These are phyloP conservation scores for Chrysanthemum lavandulifolium DNA, from an alignment of 129 eudicot species.

Conservation along the genomic window DNA sequence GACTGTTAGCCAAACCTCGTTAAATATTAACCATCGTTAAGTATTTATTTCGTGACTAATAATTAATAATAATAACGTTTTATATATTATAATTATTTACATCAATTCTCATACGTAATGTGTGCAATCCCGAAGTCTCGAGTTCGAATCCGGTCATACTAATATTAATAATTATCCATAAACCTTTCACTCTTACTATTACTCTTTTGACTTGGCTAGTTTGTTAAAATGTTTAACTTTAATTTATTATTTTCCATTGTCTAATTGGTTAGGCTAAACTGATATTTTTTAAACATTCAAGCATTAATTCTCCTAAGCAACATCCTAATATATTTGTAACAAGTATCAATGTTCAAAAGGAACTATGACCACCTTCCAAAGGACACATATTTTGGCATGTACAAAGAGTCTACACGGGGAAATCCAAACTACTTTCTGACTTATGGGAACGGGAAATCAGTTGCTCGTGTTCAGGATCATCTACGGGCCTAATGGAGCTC, in stretches of 20 bases:
- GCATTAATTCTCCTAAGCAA: background rate
- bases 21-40: too few relatives aligned
- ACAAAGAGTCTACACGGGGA: conserved; percentile 93
- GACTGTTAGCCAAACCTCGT: too few relatives aligned
- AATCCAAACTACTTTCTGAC: conserved; percentile 94
- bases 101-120: too few relatives aligned
- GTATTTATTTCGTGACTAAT: too few relatives aligned
- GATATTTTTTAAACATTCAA: background rate
- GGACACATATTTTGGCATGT: conserved; percentile 85
- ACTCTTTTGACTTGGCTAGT: background rate
- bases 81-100: too few relatives aligned
- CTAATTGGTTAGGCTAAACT: conserved; percentile 5
- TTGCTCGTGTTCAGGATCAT: conserved; percentile 92
- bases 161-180: too few relatives aligned
- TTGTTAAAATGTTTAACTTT: background rate
- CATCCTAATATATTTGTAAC: background rate
- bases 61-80: too few relatives aligned
- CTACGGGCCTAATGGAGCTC: conserved; percentile 97
- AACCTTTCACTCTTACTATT: background rate
- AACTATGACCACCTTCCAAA: conserved; percentile 89
- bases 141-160: too few relatives aligned
- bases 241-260: background rate
- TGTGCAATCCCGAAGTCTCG: too few relatives aligned
- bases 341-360: conserved; percentile 95
- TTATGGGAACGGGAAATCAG: conserved; percentile 92